Evolutionary conservation across 768 basidiomycete species (phyloP), one percentile per base, ranked within the genome.

Genomic region (Sarcodon aspratus): DNA sequence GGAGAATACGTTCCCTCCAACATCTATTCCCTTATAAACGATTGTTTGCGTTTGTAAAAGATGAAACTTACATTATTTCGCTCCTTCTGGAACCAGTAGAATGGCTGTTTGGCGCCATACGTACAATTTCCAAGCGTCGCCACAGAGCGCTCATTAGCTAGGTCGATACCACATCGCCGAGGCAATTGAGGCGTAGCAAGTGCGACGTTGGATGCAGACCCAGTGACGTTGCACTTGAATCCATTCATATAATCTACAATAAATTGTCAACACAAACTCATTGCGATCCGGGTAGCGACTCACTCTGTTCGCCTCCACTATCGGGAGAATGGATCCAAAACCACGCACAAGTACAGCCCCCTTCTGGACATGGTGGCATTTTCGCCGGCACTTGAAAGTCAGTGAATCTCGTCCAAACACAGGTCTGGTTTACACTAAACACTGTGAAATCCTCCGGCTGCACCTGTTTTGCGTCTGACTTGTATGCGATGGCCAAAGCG

Each of bases 401-500:
- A 6, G 81, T 87, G 59, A 78, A 73, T 17, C 79, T 67, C 36
- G 66, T 71, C 80, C 80, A 85, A 0, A 82, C 80, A 52, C 80
- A 83, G 2, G 74, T 78, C 38, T 79, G 77, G 57, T 83, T 82
- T 6, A 82, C 73, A 47, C 75, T 79, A 59, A 85, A 83, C 10
- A 85, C 64, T 0, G 75, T 71, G 54, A 85, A 78, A 62, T 85
- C 82, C 40, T 69, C 74, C 0, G 84, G 84, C 56, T 78, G 62
- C 7, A 89, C 73, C 0, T 71, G 54, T 0, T 60, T 64, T 1
- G 70, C 75, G 54, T 87, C 69, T 53, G 63, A 74, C 60, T 84
- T 80, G 67, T 91, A 88, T n/a, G 82, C 75, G 53, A 91, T 88
- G 0, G 76, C 84, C 33, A 91, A 66, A 0, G 74, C 77, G 58